Evolutionary conservation across 2,329 filamentous ascomycete species (phyloP).

Genomic region (Aspergillus viridinutans): DNA sequence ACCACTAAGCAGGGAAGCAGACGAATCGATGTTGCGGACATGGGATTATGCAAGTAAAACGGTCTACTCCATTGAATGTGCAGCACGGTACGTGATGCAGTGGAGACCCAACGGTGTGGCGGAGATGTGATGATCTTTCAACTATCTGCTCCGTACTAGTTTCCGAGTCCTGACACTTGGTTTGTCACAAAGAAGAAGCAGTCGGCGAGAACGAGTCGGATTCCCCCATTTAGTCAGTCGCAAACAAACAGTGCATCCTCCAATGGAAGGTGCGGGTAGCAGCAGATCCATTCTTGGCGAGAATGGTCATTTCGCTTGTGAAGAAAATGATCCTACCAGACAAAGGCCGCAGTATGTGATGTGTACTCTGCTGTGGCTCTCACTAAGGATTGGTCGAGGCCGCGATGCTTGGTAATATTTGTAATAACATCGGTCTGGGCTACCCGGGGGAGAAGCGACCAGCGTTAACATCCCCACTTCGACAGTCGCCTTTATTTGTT

Average conservation of each 20-base stretch:
- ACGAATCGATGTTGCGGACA: not conserved
- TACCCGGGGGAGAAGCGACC: not conserved
- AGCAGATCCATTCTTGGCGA: conserved; percentile 12
- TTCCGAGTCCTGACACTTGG: not conserved
- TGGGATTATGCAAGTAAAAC: not conserved
- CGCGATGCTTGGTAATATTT: conserved; percentile 10
- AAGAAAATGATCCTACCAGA: not conserved
- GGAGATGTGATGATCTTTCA: not conserved
- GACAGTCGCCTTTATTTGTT: not conserved
- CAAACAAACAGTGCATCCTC: not conserved
- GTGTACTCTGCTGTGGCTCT: not conserved
- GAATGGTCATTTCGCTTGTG: not conserved
- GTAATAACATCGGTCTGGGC: conserved; percentile 1
- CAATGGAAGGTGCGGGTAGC: not conserved
- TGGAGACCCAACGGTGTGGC: not conserved
- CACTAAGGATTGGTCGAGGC: not conserved
- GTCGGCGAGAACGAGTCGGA: not conserved
- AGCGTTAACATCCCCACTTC: not conserved
- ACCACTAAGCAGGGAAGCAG: not conserved
- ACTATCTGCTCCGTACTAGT: not conserved
- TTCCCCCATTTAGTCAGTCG: not conserved
- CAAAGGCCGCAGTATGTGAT: not conserved
- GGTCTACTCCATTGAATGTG: not conserved
- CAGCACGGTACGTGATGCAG: not conserved
- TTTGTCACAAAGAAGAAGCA: not conserved